Conservation (phyloP, 208 protist species). For the Wallacemonas sp. region DNA sequence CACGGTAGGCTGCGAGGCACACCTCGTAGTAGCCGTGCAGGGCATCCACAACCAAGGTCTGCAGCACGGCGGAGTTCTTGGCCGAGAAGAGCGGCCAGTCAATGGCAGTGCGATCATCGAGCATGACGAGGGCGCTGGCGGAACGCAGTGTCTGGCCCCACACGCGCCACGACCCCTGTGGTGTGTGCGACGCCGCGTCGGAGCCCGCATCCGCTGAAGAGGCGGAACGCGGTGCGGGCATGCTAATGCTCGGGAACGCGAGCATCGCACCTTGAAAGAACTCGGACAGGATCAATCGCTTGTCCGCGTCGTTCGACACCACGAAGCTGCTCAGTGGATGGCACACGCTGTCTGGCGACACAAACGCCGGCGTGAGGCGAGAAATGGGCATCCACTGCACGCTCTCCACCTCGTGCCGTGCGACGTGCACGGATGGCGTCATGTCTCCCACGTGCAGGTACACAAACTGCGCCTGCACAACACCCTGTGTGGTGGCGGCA, state of each 20-base stretch:
- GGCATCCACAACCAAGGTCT: slow-evolving; percentile 51
- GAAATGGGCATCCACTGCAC: slow-evolving; percentile 68
- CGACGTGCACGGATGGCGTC: slow-evolving; percentile 53
- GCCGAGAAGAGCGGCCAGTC: slow-evolving; percentile 73
- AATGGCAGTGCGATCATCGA: slow-evolving; percentile 42
- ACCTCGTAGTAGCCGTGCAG: slow-evolving; percentile 76
- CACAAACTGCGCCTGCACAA: slow-evolving; percentile 75
- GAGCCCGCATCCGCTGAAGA: neutral
- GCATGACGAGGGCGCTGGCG: slow-evolving; percentile 53
- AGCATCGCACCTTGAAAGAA: slow-evolving; percentile 51
- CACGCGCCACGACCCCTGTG: slow-evolving; percentile 39
- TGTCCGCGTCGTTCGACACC: slow-evolving; percentile 39
- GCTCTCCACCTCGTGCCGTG: slow-evolving; percentile 50
- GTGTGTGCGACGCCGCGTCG: neutral
- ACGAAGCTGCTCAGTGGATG: slow-evolving; percentile 60
- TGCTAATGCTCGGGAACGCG: slow-evolving; percentile 47
- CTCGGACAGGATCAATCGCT: slow-evolving; percentile 44
- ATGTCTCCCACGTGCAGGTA: slow-evolving; percentile 74
- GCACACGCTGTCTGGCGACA: slow-evolving; percentile 36
- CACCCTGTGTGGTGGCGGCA: neutral
- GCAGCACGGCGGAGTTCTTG: slow-evolving; percentile 49
- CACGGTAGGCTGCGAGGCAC: slow-evolving; percentile 34
- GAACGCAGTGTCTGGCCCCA: slow-evolving; percentile 73
- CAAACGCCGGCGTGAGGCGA: slow-evolving; percentile 23
- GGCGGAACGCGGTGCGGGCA: slow-evolving; percentile 11